A percentile compares a stretch with the other conserved stretches of the same genome.
These are phyloP conservation scores for Lenzites betulinus DNA, from an alignment of 768 basidiomycete species.

Conservation along the genomic window DNA sequence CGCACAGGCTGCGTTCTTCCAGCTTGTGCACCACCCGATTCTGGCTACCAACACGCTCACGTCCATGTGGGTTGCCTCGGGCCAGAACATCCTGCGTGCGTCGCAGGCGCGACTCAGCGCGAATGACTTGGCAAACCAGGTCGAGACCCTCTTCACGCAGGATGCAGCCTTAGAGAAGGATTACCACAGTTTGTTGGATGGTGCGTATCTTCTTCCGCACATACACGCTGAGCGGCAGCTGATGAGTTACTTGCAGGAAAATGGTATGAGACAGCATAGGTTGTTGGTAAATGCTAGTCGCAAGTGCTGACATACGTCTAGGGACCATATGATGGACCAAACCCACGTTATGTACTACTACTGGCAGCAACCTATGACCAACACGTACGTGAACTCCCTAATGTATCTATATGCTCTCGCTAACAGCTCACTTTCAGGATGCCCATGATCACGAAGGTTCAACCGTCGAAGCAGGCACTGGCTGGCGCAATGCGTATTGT, in stretches of 20 bases:
- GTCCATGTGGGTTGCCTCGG: slow-evolving; percentile 60
- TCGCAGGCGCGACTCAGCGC: slow-evolving; percentile 66
- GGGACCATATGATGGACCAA: slow-evolving; percentile 65
- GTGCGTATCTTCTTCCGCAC: slow-evolving; percentile 32
- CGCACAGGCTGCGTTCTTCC: slow-evolving; percentile 63
- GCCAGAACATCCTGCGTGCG: slow-evolving; percentile 60
- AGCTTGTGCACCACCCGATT: slow-evolving; percentile 68
- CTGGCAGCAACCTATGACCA: slow-evolving; percentile 73
- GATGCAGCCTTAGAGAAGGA: slow-evolving; percentile 62
- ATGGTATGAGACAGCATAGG: slow-evolving; percentile 50
- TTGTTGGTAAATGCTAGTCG: background rate
- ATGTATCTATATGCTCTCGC: background rate
- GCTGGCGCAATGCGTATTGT: slow-evolving; percentile 67
- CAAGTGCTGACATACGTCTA: background rate
- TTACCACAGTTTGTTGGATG: slow-evolving; percentile 60
- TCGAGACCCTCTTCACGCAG: slow-evolving; percentile 56
- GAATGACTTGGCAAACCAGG: slow-evolving; percentile 59
- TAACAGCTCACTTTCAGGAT: slow-evolving; percentile 39
- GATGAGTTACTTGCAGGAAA: slow-evolving; percentile 41
- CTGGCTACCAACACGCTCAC: slow-evolving; percentile 59
- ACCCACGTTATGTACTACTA: slow-evolving; percentile 69
- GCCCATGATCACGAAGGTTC: slow-evolving; percentile 54
- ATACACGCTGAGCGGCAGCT: background rate
- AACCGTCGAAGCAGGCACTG: slow-evolving; percentile 56
- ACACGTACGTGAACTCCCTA: slow-evolving; percentile 44